Evolutionary conservation across 805 yeast genomes (phyloP).

Genomic region (Candida coleopterorum): DNA sequence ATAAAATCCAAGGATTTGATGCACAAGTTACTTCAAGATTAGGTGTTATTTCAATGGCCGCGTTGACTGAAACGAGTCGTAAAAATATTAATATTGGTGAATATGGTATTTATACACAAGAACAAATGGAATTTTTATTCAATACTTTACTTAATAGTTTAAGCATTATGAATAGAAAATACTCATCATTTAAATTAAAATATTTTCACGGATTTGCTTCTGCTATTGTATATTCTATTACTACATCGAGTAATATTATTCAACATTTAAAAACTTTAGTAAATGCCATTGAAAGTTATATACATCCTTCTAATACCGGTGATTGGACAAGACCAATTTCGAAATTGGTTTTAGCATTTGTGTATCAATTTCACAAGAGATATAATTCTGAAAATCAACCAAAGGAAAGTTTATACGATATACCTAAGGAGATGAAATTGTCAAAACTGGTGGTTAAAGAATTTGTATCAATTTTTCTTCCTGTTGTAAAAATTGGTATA

Average conservation of each 20-base stretch:
- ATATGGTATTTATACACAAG: conserved; percentile 59
- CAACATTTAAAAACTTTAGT: conserved; percentile 50
- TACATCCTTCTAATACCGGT: conserved; percentile 91
- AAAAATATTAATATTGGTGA: conserved; percentile 35
- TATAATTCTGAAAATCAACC: conserved; percentile 43
- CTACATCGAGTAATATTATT: conserved; percentile 46
- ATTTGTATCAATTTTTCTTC: conserved; percentile 52
- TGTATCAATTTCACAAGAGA: conserved; percentile 58
- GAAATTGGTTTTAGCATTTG: conserved; percentile 55
- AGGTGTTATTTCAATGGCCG: conserved; percentile 53
- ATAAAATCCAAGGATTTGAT: conserved; percentile 49
- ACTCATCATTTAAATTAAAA: conserved; percentile 38
- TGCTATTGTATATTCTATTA: conserved; percentile 55
- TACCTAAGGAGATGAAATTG: conserved; percentile 31
- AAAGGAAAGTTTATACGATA: conserved; percentile 18
- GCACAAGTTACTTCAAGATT: conserved; percentile 60
- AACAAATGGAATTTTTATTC: conserved; percentile 57
- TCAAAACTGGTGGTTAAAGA: conserved; percentile 26
- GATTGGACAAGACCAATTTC: conserved; percentile 77
- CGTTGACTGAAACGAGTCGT: conserved; percentile 33
- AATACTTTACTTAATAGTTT: conserved; percentile 47
- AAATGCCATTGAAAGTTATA: conserved; percentile 73
- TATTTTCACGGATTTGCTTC: conserved; percentile 41
- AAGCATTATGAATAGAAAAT: conserved; percentile 45
- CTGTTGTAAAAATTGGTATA: conserved; percentile 62